Evolutionary conservation across 2,329 filamentous ascomycete species (phyloP), one percentile per base, ranked within the genome.

Genomic region (Sporothrix variecibatus): DNA sequence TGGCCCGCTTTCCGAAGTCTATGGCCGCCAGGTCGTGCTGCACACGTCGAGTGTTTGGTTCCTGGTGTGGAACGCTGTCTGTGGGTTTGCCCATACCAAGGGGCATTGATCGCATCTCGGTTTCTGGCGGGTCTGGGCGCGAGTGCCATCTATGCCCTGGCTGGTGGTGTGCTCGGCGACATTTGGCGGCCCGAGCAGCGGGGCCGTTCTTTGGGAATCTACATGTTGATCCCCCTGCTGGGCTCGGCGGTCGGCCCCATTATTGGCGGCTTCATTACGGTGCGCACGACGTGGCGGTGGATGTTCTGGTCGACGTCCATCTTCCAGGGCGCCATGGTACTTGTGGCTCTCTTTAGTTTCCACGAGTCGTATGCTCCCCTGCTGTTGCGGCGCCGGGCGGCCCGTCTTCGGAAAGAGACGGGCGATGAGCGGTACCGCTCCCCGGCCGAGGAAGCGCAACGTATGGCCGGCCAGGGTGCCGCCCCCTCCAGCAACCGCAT

Each of bases 41-140:
- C 85, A 86, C 56, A 71, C 78, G 0, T 83, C 84, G 0, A 88
- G 86, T 74, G 49, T 86, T 1, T 83, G 85, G 82, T 88, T 88
- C 78, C 78, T 89, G 1, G 74, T 84, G 53, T 87, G 86, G 83
- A 86, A 86, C 76, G 75, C 87, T 8, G 80, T 81, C 1, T 86
- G 85, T 73, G 82, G 84, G 2, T 83, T 84, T 71, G 79, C 85
- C 4, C 79, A 76, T 0, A 80, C 81, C 2, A 82, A 85, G 71
- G 56, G 56, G 56, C 56, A 3, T 6, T 58, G 23, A 58, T 58
- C 17, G 56, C 56, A 9, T 31, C 56, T 3, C 56, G 56, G 2
- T 58, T 58, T 3, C 26, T 58, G 9, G 56, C 56, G 11, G 56
- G 56, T 79, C 81, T 88, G 23, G 86, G 86, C 1, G 86, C 85